Base-by-base conservation (phyloP, 306 rosid species). In the Cyclanthera cordifolia region DNA sequence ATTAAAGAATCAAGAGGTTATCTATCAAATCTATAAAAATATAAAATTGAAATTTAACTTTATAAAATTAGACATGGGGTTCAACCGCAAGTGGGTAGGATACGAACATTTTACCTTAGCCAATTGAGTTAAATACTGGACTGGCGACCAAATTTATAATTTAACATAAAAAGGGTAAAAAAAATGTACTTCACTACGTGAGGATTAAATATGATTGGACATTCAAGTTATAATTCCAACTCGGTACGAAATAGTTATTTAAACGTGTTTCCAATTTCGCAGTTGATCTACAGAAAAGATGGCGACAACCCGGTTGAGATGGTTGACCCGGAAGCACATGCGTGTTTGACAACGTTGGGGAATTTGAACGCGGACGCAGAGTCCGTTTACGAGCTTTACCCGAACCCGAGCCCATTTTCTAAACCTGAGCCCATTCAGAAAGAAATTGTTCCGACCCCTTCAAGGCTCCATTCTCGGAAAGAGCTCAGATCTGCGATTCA, bases 201-300 rank as follows among this genome's bases (percentile, higher is more conserved):
- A 37, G 43, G 43, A 37, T 37, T 37, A 7, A 37, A 37, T 37
- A 37, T 8, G 43, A 37, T 37, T 37, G 11, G 9, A 7, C 43
- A 37, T 37, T 6, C 43, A 37, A 5, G 1, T 37, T 37, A 37
- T 37, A 37, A 37, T 37, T 37, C 2, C 11, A 5, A 32, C 37
- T 32, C 4, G 1, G 5, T 61, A n/a, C n/a, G 24, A 37, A 37
- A 10, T 61, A 17, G 39, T 37, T 37, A 17, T 12, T 37, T 9
- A 5, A 55, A 27, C 10, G 12, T 24, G 25, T 24, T 41, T 21
- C 27, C 2, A 43, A 11, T 55, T 32, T 45, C 73, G 49, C 85
- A 93, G 99, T 84, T 90, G 46, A 83, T 90, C 53, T 88, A 79
- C 65, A 54, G 85, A 88, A 93, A 89, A 77, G 85, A 82, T 6